Evolutionary conservation across 164 flowering plant genomes (phyloP).

Genomic region (Liquidambar formosana): DNA sequence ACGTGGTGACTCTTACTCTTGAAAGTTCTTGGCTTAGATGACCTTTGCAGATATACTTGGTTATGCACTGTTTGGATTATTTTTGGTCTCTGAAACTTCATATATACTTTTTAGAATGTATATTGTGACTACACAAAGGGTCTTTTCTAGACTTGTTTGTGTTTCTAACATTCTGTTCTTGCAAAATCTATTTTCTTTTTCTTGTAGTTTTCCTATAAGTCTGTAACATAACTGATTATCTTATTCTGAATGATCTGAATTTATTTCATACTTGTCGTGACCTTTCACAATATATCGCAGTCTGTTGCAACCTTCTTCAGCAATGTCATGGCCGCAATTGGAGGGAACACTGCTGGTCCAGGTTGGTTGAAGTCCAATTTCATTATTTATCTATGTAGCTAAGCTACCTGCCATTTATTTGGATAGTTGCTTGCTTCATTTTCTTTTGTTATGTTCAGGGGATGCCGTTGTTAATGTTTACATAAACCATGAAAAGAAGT

Average conservation of each 20-base stretch:
- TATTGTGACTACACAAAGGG: no score
- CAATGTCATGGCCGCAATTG: slow-evolving; percentile 93
- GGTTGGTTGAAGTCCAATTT: slow-evolving; percentile 37
- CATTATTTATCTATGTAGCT: background rate
- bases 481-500: slow-evolving; percentile 98
- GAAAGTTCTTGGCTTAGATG: no score
- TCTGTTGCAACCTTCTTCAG: slow-evolving; percentile 96
- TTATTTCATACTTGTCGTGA: background rate
- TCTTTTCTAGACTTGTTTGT: no score
- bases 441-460: slow-evolving; percentile 43
- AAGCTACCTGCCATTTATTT: background rate
- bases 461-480: slow-evolving; percentile 99
- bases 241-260: no score
- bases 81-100: no score
- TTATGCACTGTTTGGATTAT: no score
- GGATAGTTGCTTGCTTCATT: background rate
- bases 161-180: background rate
- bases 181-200: no score
- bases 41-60: no score
- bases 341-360: slow-evolving; percentile 97
- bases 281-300: slow-evolving; percentile 40
- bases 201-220: no score
- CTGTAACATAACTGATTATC: no score
- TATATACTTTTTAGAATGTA: no score
- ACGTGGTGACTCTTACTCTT: no score